These are phyloP conservation scores for Hirsutella thompsonii DNA, from an alignment of 2,329 filamentous ascomycete genomes.

Conservation along the genomic window DNA sequence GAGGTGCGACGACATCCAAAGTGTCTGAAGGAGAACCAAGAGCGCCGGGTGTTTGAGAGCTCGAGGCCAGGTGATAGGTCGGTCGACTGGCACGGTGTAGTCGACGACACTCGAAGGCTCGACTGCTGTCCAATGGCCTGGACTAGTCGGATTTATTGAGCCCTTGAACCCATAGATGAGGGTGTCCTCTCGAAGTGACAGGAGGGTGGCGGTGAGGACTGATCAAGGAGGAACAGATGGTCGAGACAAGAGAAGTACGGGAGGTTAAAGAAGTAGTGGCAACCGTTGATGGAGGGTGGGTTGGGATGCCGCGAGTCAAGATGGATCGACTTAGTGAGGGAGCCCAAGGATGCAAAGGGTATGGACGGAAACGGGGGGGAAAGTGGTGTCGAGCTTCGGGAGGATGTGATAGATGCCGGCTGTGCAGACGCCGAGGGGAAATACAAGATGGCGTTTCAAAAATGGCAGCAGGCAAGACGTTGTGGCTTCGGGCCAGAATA, in stretches of 20 bases:
- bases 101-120: not conserved
- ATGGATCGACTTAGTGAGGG: not conserved
- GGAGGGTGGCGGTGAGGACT: not conserved
- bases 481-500: not conserved
- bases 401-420: not conserved
- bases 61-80: not conserved
- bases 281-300: not conserved
- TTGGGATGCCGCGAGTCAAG: not conserved
- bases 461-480: not conserved
- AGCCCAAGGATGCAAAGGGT: not conserved
- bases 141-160: not conserved
- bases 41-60: too few species aligned
- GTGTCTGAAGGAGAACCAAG: too few species aligned
- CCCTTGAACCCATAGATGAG: not conserved
- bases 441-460: not conserved
- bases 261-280: not conserved
- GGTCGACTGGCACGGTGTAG: not conserved
- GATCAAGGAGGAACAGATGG: not conserved
- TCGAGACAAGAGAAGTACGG: too few species aligned
- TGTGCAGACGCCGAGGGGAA: not conserved
- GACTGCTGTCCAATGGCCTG: not conserved
- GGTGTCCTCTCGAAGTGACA: not conserved
- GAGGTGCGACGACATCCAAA: too few species aligned
- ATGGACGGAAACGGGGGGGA: not conserved
- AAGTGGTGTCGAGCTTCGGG: not conserved